Percentiles rank a stretch among this genome's conserved stretches.
phyloP scores from a whole-genome alignment of 441 rosid genomes.

The Sinapis alba region DNA sequence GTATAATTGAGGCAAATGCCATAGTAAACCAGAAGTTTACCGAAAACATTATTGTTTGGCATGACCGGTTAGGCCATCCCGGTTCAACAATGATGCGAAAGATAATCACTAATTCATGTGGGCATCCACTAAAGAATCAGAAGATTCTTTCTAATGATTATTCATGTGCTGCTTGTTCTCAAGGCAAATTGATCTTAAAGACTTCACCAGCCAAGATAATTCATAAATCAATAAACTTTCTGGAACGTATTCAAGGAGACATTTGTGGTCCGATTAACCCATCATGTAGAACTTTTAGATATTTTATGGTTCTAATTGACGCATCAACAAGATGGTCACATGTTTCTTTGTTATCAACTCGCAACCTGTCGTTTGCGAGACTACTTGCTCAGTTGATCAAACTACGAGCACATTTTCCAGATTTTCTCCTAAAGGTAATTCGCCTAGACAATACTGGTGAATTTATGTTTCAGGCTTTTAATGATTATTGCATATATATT shows the following conservation, averaged over 20 bases:
- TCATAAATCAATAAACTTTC: neutral
- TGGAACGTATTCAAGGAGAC: neutral
- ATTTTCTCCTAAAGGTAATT: neutral
- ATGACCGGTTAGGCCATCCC: neutral
- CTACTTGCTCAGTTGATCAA: neutral
- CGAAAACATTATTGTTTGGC: neutral
- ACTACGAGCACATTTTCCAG: neutral
- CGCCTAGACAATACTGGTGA: too few relatives aligned
- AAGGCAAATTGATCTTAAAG: neutral
- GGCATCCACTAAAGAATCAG: neutral
- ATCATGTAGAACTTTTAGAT: neutral
- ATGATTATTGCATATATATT: too few relatives aligned
- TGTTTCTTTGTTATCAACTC: neutral
- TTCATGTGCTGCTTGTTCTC: neutral
- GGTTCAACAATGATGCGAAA: neutral
- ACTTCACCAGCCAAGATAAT: neutral
- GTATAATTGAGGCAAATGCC: neutral
- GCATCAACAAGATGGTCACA: neutral
- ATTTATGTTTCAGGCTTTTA: too few relatives aligned
- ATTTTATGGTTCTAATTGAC: neutral
- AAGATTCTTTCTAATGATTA: neutral
- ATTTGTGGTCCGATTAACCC: neutral
- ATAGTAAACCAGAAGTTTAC: neutral
- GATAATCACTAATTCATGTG: neutral
- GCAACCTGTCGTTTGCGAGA: neutral